Evolutionary conservation across 2,329 filamentous ascomycete species (phyloP).

Genomic region (Penicillium sp.): DNA sequence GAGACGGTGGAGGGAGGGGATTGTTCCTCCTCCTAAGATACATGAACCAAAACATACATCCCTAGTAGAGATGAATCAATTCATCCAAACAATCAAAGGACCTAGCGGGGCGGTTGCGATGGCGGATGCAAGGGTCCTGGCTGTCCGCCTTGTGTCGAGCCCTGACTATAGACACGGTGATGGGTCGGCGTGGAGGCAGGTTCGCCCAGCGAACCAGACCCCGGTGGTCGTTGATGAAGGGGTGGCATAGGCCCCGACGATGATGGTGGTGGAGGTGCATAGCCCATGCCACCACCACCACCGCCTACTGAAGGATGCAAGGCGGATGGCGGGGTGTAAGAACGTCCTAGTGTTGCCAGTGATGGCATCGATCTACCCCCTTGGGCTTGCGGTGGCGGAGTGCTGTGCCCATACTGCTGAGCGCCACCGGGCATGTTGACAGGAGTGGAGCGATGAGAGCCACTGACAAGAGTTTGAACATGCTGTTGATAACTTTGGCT

Average conservation of each 20-base stretch:
- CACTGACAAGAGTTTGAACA: constrained; percentile 43
- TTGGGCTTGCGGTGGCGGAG: constrained; percentile 38
- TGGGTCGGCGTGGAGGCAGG: constrained; percentile 31
- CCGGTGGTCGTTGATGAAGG: constrained; percentile 34
- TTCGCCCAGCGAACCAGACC: constrained; percentile 29
- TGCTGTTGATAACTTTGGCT: constrained; percentile 43
- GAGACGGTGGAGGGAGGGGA: background rate
- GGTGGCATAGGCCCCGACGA: constrained; percentile 29
- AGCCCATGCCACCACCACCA: constrained; percentile 34
- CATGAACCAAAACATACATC: background rate
- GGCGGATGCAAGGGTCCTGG: constrained; percentile 32
- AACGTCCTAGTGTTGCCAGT: constrained; percentile 36
- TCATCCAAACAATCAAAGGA: background rate
- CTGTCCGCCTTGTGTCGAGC: constrained; percentile 34
- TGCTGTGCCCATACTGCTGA: constrained; percentile 37
- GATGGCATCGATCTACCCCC: constrained; percentile 32
- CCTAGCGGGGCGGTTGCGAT: constrained; percentile 32
- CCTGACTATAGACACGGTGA: constrained; percentile 45
- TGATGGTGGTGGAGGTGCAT: constrained; percentile 30
- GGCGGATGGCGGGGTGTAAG: constrained; percentile 45
- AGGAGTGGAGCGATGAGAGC: constrained; percentile 38
- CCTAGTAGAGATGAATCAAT: constrained; percentile 1
- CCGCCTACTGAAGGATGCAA: constrained; percentile 35
- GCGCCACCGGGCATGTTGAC: constrained; percentile 32
- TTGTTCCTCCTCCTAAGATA: background rate